Conservation (phyloP, 2,329 filamentous ascomycete species). For the Leptographium lundbergii region DNA sequence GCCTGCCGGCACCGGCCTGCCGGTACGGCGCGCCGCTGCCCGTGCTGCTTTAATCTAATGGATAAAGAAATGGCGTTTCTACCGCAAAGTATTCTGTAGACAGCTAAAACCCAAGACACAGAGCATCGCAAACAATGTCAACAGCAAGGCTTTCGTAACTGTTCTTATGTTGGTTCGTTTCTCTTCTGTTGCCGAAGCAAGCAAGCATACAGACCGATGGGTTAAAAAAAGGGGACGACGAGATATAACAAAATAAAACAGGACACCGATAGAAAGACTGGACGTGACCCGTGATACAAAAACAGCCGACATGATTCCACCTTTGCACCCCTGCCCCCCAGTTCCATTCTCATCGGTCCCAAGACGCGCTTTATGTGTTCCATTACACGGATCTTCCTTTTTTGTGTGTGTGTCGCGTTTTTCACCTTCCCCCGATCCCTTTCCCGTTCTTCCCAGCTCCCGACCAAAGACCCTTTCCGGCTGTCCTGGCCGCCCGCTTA, state of each 20-base stretch:
- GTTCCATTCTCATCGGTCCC: not conserved
- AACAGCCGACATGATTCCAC: not conserved
- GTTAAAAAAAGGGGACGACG: not conserved
- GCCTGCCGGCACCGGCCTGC: too few species aligned
- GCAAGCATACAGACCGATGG: not conserved
- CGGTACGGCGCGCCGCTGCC: too few species aligned
- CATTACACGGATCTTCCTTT: not conserved
- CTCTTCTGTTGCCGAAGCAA: not conserved
- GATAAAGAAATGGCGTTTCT: too few species aligned
- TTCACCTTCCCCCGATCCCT: not conserved
- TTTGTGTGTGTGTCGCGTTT: not conserved
- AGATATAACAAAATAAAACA: too few species aligned
- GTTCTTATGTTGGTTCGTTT: not conserved
- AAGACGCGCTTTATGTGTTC: too few species aligned
- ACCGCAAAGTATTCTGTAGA: too few species aligned
- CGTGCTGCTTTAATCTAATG: too few species aligned
- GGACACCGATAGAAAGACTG: too few species aligned
- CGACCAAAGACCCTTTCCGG: too few species aligned
- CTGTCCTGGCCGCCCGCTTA: slow-evolving; percentile 31
- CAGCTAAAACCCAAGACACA: too few species aligned
- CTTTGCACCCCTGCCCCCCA: not conserved
- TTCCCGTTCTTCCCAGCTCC: not conserved
- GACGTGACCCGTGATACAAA: not conserved
- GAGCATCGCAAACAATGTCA: too few species aligned
- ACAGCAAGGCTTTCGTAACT: not conserved